Conservation (phyloP, 805 yeast genomes). For the Wickerhamomyces bovis region DNA sequence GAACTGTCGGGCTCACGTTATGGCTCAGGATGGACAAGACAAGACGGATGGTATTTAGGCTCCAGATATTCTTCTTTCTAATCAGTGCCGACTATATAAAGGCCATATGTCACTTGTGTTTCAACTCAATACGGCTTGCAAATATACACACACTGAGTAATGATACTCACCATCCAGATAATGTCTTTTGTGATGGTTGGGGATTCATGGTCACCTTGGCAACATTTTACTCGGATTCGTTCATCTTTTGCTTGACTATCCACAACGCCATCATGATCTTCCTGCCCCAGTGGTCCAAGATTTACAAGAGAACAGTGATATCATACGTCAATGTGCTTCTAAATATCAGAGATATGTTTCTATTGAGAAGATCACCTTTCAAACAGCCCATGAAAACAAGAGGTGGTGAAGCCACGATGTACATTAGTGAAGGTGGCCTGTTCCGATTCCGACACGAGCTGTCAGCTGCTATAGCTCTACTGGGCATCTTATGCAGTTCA, state of each 20-base stretch:
- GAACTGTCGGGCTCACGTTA: slow-evolving; percentile 11
- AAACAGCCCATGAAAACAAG: neutral
- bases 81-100: slow-evolving; percentile 16
- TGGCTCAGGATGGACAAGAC: slow-evolving; percentile 21
- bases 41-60: slow-evolving; percentile 17
- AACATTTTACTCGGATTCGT: slow-evolving; percentile 13
- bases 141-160: neutral
- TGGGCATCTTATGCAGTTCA: slow-evolving; percentile 4
- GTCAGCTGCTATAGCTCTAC: neutral
- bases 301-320: slow-evolving; percentile 7
- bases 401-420: slow-evolving; percentile 1
- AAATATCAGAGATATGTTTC: slow-evolving; percentile 1
- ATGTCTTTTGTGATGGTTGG: slow-evolving; percentile 14
- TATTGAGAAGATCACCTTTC: neutral
- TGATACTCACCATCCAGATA: neutral
- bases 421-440: slow-evolving; percentile 20
- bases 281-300: slow-evolving; percentile 7
- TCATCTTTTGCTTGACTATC: slow-evolving; percentile 14
- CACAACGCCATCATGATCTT: slow-evolving; percentile 20
- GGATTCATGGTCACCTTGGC: slow-evolving; percentile 13
- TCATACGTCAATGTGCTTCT: slow-evolving; percentile 3
- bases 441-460: slow-evolving; percentile 8
- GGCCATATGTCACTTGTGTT: slow-evolving; percentile 6
- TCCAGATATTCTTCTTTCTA: slow-evolving; percentile 13
- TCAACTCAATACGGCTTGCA: neutral